Conservation (phyloP, 257 asterid genomes). For the Craterostigma plantagineum region DNA sequence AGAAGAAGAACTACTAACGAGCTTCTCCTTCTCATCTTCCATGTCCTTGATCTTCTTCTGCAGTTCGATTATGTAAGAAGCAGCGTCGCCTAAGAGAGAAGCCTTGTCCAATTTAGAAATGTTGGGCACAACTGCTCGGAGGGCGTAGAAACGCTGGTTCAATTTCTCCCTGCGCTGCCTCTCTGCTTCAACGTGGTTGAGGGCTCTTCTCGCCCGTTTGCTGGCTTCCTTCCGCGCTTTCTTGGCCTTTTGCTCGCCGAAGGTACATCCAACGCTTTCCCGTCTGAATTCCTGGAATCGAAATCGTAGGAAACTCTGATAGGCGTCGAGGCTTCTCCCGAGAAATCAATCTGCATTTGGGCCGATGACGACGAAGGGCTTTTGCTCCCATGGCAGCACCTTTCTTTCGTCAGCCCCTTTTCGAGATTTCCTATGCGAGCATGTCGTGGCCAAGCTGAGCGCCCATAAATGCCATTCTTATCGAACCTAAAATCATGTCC, state of each 20-base stretch:
- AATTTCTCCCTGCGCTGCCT: constrained; percentile 86
- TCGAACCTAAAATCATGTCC: constrained; percentile 47
- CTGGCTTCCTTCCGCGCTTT: constrained; percentile 86
- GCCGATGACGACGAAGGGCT: constrained; percentile 38
- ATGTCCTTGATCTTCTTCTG: constrained; percentile 32
- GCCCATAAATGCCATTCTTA: constrained; percentile 27
- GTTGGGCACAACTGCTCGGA: constrained; percentile 75
- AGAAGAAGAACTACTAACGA: too few relatives aligned
- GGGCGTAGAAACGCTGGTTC: constrained; percentile 66
- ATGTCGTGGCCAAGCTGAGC: constrained; percentile 20
- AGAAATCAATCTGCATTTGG: constrained; percentile 55
- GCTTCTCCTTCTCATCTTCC: constrained; percentile 44
- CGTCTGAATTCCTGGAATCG: constrained; percentile 50
- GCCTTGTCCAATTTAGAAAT: constrained; percentile 92
- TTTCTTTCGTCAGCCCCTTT: constrained; percentile 34
- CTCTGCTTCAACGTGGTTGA: constrained; percentile 90
- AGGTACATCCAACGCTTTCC: constrained; percentile 26
- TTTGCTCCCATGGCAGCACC: constrained; percentile 23
- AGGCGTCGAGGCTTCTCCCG: constrained; percentile 38
- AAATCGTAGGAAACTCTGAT: constrained; percentile 58
- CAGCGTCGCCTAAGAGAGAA: constrained; percentile 78
- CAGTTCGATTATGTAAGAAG: constrained; percentile 54
- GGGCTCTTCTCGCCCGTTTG: constrained; percentile 85
- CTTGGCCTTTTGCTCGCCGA: constrained; percentile 52
- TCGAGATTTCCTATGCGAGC: constrained; percentile 11